Evolutionary conservation across 1,284 basidiomycete species (phyloP), one percentile per base, ranked within the genome.

Genomic region (Sporisorium graminicola): DNA sequence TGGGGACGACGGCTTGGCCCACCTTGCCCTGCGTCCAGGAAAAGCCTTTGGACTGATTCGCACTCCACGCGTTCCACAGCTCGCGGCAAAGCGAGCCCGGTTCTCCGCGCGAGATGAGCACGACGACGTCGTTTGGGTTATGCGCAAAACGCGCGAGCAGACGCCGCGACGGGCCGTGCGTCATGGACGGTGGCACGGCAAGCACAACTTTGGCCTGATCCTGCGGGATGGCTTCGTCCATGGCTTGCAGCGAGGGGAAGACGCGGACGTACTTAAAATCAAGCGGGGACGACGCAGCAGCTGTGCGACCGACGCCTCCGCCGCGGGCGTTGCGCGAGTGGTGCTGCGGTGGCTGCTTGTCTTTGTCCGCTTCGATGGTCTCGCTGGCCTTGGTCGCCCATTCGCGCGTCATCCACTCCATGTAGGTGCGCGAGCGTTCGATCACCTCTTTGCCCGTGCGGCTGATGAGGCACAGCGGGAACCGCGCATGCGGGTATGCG

Each of bases 341-440:
- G 24, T 33, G 51, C 26, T 27, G 14, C 35, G 20, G 26, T 12
- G 20, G n/a, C 18, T 58, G 35, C 22, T 31, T 42, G 18, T 69
- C 68, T 29, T 75, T 59, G 37, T 71, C 73, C n/a, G 65, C 67
- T 16, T 73, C 73, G 24, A 74, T 77, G 31, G 65, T 63, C 31
- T 77, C 74, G 58, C 58, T 61, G 16, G 71, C 62, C 60, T 78
- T 78, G 31, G 71, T 79, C 3, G 81, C 94, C 71, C 97, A 92
- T 1, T 93, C 94, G 9, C 94, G 94, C 16, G 95, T 94, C 80
- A 98, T 91, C 95, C 96, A 99, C 86, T 98, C 97, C 90, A 98
- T 96, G 91, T 99, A 93, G 88, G 94, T 96, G 62, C 95, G 88
- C 18, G 97, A 94, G 80, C 96, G 95, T 2, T 93, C 93, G 42